Evolutionary conservation across 345 rosid genomes (phyloP), one percentile per base, ranked within the genome.

Genomic region (Lepidium africanum): DNA sequence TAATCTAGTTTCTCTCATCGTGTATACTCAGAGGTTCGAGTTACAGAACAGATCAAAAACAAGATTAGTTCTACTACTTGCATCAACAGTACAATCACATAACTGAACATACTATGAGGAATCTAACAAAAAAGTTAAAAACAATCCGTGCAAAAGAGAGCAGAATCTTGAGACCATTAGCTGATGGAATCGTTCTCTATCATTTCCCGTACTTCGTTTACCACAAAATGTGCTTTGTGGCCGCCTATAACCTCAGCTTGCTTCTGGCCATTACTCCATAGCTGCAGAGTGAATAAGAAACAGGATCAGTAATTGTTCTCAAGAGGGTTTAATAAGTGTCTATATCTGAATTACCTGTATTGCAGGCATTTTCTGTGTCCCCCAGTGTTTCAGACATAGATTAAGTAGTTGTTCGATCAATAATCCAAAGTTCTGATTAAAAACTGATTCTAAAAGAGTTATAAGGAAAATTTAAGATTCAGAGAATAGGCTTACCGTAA

Each of bases 331-430:
- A 10, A 13, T 42, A 51, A 65, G 50, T 25, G 25, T 43, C 52
- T 5, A 50, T 7, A 37, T 11, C 43, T 12, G 6, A 35, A 45
- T 6, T 17, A 32, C 98, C 95, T 93, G 99, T 59, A 91, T 84
- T 3, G 95, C 85, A 25, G 99, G 97, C 96, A 94, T 94, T 80
- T 88, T 94, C 96, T 94, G 90, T 45, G 21, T 62, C 38, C 27
- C 52, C 35, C 45, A 9, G 30, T 55, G 47, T 42, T 43, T 12
- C 58, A 69, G 19, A 61, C 59, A 68, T 4, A 39, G 40, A 21
- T 14, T 1, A 59, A 38, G 46, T 10, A 39, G 59, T 27, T 3
- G 59, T 75, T 46, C 19, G 39, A 55, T 75, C 33, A 67, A 40
- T 15, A 48, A 9, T 4, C 42, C 35, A 41, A 14, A 11, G 3